These are phyloP conservation scores for Lodderomyces beijingensis DNA, from an alignment of 1,139 yeast species.

Conservation along the genomic window DNA sequence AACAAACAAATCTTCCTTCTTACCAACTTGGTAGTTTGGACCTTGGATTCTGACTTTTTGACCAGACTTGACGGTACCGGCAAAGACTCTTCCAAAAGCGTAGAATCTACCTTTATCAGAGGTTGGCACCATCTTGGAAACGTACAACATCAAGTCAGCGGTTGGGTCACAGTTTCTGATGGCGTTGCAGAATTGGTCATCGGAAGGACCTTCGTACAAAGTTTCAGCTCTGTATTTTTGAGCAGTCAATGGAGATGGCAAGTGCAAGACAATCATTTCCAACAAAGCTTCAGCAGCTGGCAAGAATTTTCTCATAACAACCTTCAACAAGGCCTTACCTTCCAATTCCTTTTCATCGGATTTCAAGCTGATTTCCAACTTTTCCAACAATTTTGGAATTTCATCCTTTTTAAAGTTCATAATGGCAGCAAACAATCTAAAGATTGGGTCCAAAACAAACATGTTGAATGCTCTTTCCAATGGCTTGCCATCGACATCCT, in stretches of 20 bases:
- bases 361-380: slow-evolving; percentile 88
- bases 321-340: slow-evolving; percentile 98
- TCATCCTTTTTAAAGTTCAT: slow-evolving; percentile 78
- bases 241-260: slow-evolving; percentile 99
- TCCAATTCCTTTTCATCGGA: slow-evolving; percentile 94
- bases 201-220: slow-evolving; percentile 98
- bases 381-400: slow-evolving; percentile 82
- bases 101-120: slow-evolving; percentile 99
- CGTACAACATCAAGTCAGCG: slow-evolving; percentile 98
- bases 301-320: slow-evolving; percentile 99
- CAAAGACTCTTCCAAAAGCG: slow-evolving; percentile 99
- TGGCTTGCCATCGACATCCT: slow-evolving; percentile 91
- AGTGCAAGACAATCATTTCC: slow-evolving; percentile 98
- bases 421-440: slow-evolving; percentile 61
- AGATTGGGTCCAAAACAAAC: slow-evolving; percentile 98
- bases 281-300: slow-evolving; percentile 99
- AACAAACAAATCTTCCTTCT: slow-evolving; percentile 94
- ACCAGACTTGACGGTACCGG: slow-evolving; percentile 99
- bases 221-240: slow-evolving; percentile 99
- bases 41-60: slow-evolving; percentile 99
- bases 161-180: slow-evolving; percentile 98
- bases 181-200: slow-evolving; percentile 86
- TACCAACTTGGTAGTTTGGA: slow-evolving; percentile 98
- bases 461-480: slow-evolving; percentile 99
- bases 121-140: slow-evolving; percentile 99